A percentile compares a stretch with the other conserved stretches of the same genome.
Evolutionary conservation across 2,329 filamentous ascomycete species (phyloP).

Genomic region (Beauveria pseudobassiana): DNA sequence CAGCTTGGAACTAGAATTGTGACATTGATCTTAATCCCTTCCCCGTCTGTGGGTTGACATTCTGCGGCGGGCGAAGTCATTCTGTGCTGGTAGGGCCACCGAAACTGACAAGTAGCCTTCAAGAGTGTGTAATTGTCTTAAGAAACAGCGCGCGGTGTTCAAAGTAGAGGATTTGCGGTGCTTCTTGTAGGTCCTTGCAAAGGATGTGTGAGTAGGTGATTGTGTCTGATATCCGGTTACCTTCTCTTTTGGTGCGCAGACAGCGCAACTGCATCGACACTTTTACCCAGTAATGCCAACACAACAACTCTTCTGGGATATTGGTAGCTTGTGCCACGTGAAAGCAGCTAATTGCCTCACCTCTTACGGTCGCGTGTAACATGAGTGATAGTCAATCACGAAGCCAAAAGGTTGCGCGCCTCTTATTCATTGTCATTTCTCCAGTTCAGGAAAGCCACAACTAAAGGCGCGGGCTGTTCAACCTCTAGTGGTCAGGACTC

Average conservation of each 20-base stretch:
- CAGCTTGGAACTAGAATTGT: background rate
- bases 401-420: background rate
- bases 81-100: too few species aligned
- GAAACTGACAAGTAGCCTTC: background rate
- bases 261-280: background rate
- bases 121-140: background rate
- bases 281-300: background rate
- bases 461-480: background rate
- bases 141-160: background rate
- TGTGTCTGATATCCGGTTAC: background rate
- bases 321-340: background rate
- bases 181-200: background rate
- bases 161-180: background rate
- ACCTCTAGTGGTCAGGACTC: too few species aligned
- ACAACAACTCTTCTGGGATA: too few species aligned
- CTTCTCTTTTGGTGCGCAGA: background rate
- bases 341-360: background rate
- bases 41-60: background rate
- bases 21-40: background rate
- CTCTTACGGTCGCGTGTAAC: background rate
- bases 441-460: background rate
- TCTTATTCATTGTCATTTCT: background rate
- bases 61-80: background rate
- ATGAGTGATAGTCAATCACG: background rate
- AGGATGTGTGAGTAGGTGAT: background rate